Percentiles rank a stretch among this genome's conserved stretches.
Conservation (phyloP, 1,284 basidiomycete genomes). For the Heterobasidion occidentale region DNA sequence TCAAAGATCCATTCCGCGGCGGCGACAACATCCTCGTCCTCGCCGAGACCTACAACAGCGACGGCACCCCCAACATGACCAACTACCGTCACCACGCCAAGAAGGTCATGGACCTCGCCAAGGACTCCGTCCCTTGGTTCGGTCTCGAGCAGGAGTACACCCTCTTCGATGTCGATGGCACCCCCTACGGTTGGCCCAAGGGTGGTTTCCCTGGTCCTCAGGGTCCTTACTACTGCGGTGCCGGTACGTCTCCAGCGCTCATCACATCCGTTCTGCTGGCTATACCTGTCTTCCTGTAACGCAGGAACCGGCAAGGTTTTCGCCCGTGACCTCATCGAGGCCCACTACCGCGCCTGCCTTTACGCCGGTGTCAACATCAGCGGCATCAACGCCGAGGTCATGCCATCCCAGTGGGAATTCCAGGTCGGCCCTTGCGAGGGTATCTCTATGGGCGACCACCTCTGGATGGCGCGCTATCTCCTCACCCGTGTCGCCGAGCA, state of each 20-base stretch:
- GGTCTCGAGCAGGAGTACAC: conserved; percentile 99
- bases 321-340: conserved; percentile 98
- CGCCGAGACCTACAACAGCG: conserved; percentile 97
- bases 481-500: conserved; percentile 93
- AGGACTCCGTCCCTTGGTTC: conserved; percentile 88
- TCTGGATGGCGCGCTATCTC: conserved; percentile 95
- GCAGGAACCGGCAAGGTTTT: conserved; percentile 93
- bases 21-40: conserved; percentile 97
- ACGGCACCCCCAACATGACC: conserved; percentile 96
- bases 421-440: conserved; percentile 98
- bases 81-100: conserved; percentile 90
- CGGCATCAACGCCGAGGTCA: conserved; percentile 99
- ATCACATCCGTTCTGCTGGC: background rate
- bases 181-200: conserved; percentile 95
- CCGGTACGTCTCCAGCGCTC: conserved; percentile 56
- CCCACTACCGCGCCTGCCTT: conserved; percentile 96
- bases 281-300: conserved; percentile 5
- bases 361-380: conserved; percentile 98
- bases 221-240: conserved; percentile 99
- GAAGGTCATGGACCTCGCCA: conserved; percentile 90
- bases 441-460: conserved; percentile 97
- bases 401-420: conserved; percentile 99
- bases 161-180: conserved; percentile 89
- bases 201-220: conserved; percentile 99
- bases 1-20: conserved; percentile 99